Evolutionary conservation across 2,329 filamentous ascomycete genomes (phyloP).

Genomic region (Nannizzia gypsea): DNA sequence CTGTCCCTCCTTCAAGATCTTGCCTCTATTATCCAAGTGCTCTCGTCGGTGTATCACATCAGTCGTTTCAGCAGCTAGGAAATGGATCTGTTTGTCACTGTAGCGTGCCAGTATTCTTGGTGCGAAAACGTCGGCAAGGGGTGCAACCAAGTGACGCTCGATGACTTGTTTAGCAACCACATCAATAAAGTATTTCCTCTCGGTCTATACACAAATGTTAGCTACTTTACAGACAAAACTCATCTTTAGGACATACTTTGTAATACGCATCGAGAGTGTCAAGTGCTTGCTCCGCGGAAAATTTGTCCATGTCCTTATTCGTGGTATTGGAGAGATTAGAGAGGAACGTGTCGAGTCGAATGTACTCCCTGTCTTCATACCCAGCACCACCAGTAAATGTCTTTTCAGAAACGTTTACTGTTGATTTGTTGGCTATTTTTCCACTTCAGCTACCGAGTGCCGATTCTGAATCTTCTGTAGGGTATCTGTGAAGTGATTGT

Average conservation of each 20-base stretch:
- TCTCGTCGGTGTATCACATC: constrained; percentile 3
- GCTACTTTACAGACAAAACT: neutral
- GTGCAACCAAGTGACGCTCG: constrained; percentile 7
- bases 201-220: neutral
- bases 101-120: constrained; percentile 5
- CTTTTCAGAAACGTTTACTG: constrained; percentile 10
- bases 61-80: constrained; percentile 6
- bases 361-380: neutral
- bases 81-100: constrained; percentile 6
- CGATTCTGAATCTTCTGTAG: constrained; percentile 19
- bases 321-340: neutral
- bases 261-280: constrained; percentile 38
- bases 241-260: neutral
- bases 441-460: neutral
- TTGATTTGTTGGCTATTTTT: neutral
- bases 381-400: constrained; percentile 1
- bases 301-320: constrained; percentile 25
- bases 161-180: constrained; percentile 8
- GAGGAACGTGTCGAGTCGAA: neutral
- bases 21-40: constrained; percentile 3
- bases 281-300: constrained; percentile 29
- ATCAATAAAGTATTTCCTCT: constrained; percentile 7
- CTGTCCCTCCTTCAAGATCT: constrained; percentile 6
- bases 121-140: constrained; percentile 4
- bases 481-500: constrained; percentile 27